Evolutionary conservation across 2,329 filamentous ascomycete species (phyloP), one percentile per base, ranked within the genome.

Genomic region (Trichoderma sp.): DNA sequence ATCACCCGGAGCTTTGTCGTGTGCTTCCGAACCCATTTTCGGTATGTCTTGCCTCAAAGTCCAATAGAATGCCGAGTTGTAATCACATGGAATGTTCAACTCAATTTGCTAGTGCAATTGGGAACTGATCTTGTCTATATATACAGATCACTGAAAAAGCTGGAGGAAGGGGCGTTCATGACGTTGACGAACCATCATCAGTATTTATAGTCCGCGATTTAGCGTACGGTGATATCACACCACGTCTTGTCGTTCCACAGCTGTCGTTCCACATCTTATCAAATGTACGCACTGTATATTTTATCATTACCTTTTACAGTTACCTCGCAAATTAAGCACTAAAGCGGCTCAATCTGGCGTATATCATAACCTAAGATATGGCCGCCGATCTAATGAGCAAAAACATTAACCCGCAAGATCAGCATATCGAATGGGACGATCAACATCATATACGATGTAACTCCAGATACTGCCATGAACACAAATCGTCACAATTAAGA

Each of bases 1-100:
- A 39, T 84, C 81, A 28, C 89, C 89, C 7, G 82, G 70, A 2
- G 74, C 62, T 8, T 77, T 30, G 13, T 43, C 23, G 20, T 15
- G 58, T 26, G 53, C 26, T 62, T 62, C 61, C 11, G 62, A 34
- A 17, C 13, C n/a, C 62, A 53, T 65, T 15, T 53, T 23, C 28
- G 26, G 4, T 26, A 43, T 47, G 11, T 39, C 4, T 12, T 17
- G n/a, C 13, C 13, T 39, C 4, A 15, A 30, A 30, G 26, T 26
- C 23, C 30, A 36, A 39, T 23, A n/a, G 20, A 62, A 34, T 59
- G 55, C 7, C 28, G 55, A 59, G 26, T 20, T 30, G 55, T 43
- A 15, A 43, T 43, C 15, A 43, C 15, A 43, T 43, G 36, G 36
- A 39, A 39, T 39, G 36, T 20, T 32, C 28, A 30, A n/a, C 30